Conservation (phyloP, 1,284 basidiomycete genomes). For the Apiotrichum porosum region DNA sequence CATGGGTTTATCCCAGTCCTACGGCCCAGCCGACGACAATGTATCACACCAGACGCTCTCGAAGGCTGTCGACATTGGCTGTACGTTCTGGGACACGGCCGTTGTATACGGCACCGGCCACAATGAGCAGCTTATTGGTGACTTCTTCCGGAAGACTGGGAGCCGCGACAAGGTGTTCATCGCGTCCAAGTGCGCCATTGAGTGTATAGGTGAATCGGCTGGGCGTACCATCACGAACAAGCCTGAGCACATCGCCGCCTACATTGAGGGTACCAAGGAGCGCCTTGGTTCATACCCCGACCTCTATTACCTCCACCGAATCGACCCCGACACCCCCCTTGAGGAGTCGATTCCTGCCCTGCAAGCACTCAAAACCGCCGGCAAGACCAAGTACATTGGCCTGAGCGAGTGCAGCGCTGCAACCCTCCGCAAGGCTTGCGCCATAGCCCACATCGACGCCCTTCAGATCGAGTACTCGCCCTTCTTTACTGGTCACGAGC, state of each 20-base stretch:
- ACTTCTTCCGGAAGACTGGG: slow-evolving; percentile 37
- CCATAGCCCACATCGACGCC: slow-evolving; percentile 48
- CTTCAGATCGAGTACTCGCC: slow-evolving; percentile 51
- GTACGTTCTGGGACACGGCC: slow-evolving; percentile 44
- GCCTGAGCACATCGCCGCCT: slow-evolving; percentile 37
- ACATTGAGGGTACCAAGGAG: slow-evolving; percentile 38
- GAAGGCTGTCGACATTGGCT: slow-evolving; percentile 38
- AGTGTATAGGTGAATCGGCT: slow-evolving; percentile 14
- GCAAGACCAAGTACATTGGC: slow-evolving; percentile 48
- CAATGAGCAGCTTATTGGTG: slow-evolving; percentile 45
- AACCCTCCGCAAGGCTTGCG: slow-evolving; percentile 60
- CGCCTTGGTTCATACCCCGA: slow-evolving; percentile 46
- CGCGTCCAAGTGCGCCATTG: slow-evolving; percentile 46
- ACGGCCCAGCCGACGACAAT: slow-evolving; percentile 25
- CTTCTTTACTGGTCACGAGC: slow-evolving; percentile 48
- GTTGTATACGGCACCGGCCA: slow-evolving; percentile 39
- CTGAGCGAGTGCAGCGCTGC: slow-evolving; percentile 57
- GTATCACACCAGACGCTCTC: slow-evolving; percentile 24
- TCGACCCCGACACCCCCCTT: slow-evolving; percentile 38
- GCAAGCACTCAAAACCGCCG: slow-evolving; percentile 43
- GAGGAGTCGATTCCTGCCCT: slow-evolving; percentile 41
- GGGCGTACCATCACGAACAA: too few species aligned
- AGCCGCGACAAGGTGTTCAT: slow-evolving; percentile 46
- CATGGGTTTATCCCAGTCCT: slow-evolving; percentile 26
- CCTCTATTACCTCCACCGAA: slow-evolving; percentile 50